Evolutionary conservation across 805 yeast species (phyloP), one percentile per base, ranked within the genome.

Genomic region (Kluyveromyces aestuarii): DNA sequence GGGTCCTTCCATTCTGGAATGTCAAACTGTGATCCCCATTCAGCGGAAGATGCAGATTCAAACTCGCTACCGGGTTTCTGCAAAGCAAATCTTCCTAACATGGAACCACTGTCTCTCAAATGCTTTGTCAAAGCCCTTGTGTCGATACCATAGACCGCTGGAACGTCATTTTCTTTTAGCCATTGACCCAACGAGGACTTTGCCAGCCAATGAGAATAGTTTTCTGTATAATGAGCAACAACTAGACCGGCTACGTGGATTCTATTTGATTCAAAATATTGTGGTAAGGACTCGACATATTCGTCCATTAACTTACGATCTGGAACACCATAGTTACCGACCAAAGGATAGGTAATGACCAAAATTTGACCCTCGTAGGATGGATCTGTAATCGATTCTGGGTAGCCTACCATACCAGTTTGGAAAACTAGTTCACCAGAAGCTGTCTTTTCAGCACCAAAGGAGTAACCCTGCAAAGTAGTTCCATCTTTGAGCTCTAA

Each of bases 371-470:
- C 99, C 65, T 87, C 90, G 71, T 93, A 93, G 41, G 98, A 93
- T 52, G 99, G 99, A 71, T 93, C 99, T 39, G 99, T 89, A 69
- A 93, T 80, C 47, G 97, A 82, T 71, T 93, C 99, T 40, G 98
- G 99, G 69, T 93, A 93, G 53, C 99, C 99, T 59, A 93, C 98
- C 96, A 93, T 90, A 75, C 99, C 98, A 54, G 99, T 93, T 72
- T 95, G 98, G 81, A 93, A 93, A 52, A 93, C 99, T 61, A 95
- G 80, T 73, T 93, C 99, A 77, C 99, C 99, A 49, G 98, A 95
- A 49, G 82, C 80, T 25, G 96, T 68, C 52, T 76, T 80, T 53
- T 83, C 83, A 48, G 98, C 96, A 76, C 99, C 99, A 62, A 93
- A 93, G 18, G 98, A 91, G 73, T 85, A 88, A 72, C 99, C 99